These are phyloP conservation scores for Serendipita indica DNA, from an alignment of 768 basidiomycete species.

Conservation along the genomic window DNA sequence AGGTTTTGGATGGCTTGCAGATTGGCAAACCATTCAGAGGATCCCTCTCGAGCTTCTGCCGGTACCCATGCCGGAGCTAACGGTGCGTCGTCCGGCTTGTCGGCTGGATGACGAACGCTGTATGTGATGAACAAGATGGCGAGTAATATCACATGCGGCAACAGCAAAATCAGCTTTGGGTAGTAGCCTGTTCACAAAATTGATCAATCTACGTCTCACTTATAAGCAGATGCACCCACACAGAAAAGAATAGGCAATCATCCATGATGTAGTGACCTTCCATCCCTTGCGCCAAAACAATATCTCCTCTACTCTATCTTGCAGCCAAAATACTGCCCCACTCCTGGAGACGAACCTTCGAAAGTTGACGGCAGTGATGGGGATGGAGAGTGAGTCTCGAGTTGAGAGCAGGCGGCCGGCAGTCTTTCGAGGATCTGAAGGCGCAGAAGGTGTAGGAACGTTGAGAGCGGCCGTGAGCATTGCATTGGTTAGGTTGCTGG, in stretches of 20 bases:
- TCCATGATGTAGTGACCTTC: slow-evolving; percentile 58
- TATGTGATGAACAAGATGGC: slow-evolving; percentile 52
- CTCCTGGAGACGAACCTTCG: slow-evolving; percentile 60
- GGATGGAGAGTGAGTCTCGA: slow-evolving; percentile 58
- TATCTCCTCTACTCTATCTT: slow-evolving; percentile 76
- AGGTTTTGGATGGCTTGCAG: slow-evolving; percentile 83
- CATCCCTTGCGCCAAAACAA: slow-evolving; percentile 67
- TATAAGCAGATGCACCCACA: slow-evolving; percentile 44
- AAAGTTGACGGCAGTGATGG: slow-evolving; percentile 65
- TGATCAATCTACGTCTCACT: too few relatives aligned
- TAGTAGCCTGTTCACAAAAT: slow-evolving; percentile 46
- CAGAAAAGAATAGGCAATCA: slow-evolving; percentile 60
- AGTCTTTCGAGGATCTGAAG: slow-evolving; percentile 1
- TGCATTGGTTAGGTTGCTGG: slow-evolving; percentile 11
- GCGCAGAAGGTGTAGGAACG: slow-evolving; percentile 5
- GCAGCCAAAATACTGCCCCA: slow-evolving; percentile 78
- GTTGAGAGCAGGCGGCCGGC: slow-evolving; percentile 34
- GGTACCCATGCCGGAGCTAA: slow-evolving; percentile 21
- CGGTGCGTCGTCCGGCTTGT: slow-evolving; percentile 19
- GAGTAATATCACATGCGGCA: slow-evolving; percentile 52
- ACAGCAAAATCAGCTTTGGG: slow-evolving; percentile 51
- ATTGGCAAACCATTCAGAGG: slow-evolving; percentile 72
- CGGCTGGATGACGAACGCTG: slow-evolving; percentile 26
- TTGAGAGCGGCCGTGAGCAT: slow-evolving; percentile 12
- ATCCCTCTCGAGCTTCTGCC: slow-evolving; percentile 37